Evolutionary conservation across 306 rosid genomes (phyloP).

Genomic region (Rosa multiflora): DNA sequence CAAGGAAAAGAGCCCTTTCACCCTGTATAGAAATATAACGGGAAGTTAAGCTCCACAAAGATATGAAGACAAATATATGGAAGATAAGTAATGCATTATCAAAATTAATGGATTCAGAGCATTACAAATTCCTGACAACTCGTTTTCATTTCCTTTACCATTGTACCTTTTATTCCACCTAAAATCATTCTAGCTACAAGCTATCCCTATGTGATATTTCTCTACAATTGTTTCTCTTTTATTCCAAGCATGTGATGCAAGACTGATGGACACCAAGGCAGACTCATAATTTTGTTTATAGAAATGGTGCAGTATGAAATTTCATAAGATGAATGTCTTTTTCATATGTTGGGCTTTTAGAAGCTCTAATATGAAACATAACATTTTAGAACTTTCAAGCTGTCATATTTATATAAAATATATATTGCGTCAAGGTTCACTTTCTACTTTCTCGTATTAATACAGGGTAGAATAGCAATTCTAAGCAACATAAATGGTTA

Average conservation of each 20-base stretch:
- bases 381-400: background rate
- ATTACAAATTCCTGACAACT: background rate
- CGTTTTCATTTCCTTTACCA: background rate
- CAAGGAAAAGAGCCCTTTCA: conserved; percentile 45
- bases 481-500: background rate
- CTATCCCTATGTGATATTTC: background rate
- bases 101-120: background rate
- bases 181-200: background rate
- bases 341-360: background rate
- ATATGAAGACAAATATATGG: background rate
- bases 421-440: background rate
- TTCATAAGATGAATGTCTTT: no score
- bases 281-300: background rate
- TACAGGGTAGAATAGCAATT: background rate
- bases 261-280: background rate
- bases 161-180: background rate
- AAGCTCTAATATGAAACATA: background rate
- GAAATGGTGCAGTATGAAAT: background rate
- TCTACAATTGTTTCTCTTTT: background rate
- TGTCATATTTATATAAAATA: background rate
- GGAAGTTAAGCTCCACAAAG: background rate
- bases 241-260: background rate
- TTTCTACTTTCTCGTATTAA: background rate
- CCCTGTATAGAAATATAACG: conserved; percentile 23
- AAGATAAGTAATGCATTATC: background rate